Base-by-base conservation (phyloP, 768 basidiomycete genomes). In the Heimioporus sp. region DNA sequence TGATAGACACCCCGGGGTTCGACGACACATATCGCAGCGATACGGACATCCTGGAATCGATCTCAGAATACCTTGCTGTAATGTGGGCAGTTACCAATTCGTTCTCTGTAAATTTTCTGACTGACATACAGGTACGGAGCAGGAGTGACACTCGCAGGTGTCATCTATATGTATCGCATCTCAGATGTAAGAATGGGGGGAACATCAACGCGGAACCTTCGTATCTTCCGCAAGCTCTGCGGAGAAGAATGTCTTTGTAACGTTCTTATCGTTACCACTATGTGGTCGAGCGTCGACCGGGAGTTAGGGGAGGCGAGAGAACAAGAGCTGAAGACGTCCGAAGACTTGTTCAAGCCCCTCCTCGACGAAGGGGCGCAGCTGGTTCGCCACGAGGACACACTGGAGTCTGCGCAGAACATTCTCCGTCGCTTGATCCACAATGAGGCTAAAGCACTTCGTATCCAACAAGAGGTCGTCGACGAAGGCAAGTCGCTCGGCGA, bases 1-100 rank as follows among this genome's bases (percentile, higher is more conserved):
- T 85, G 32, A 74, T 85, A 32, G 83, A 85, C 61, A 84, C 81
- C 1, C 82, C 82, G 9, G 82, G 82, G 9, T 83, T 83, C 58
- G 80, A 83, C 56, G 80, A 83, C 56, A 77, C 80, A 6, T 28
- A 48, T 10, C 72, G 69, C 39, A 76, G 71, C 49, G 80, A 81
- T 49, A 72, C 74, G 1, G 79, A 78, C 32, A 72, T 82, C 7
- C 64, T 81, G 17, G 72, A 69, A 28, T 72, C 76, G 70, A 80
- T 81, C 42, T 76, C 79, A 53, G 73, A 31, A 0, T 69, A 69
- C 35, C 59, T 68, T 17, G 62, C 63, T 46, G 65, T 55, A 36
- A 67, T 61, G 67, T 69, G 48, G 48, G 65, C 19, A 20, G 5
- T 24, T 36, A 20, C 20, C 13, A 24, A 12, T 36, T 16, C 11